phyloP scores from a whole-genome alignment of 306 rosid genomes.

The Nissolia schottii region DNA sequence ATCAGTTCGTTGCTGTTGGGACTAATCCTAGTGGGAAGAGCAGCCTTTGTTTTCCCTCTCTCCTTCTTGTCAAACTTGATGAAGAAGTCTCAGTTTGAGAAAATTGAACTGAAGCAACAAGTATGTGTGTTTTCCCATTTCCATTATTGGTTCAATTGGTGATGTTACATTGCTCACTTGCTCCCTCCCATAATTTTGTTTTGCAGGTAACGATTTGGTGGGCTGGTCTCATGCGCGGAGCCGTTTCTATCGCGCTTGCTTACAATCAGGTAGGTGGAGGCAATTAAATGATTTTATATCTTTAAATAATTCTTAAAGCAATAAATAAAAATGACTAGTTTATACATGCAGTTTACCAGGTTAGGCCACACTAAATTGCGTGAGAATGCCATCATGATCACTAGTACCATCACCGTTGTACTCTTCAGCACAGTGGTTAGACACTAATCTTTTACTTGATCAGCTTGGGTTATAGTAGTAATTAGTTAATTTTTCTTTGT shows the following conservation, averaged over 20 bases:
- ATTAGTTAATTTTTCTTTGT: neutral
- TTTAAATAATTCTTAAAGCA: too few species aligned
- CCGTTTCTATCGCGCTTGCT: slow-evolving; percentile 95
- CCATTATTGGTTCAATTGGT: neutral
- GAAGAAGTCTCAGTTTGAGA: slow-evolving; percentile 61
- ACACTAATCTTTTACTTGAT: neutral
- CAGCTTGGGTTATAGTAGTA: neutral
- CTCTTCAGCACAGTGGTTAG: slow-evolving; percentile 98
- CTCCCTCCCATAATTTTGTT: neutral
- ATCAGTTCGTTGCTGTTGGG: slow-evolving; percentile 84
- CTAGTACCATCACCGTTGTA: slow-evolving; percentile 93
- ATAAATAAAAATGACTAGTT: too few species aligned
- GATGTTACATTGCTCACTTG: neutral
- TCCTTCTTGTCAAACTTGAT: slow-evolving; percentile 79
- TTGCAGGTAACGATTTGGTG: slow-evolving; percentile 92
- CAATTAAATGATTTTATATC: too few species aligned
- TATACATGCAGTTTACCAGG: slow-evolving; percentile 66
- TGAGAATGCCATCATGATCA: slow-evolving; percentile 84
- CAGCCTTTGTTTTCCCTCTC: slow-evolving; percentile 89
- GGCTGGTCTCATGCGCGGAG: slow-evolving; percentile 99
- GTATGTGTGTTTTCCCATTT: slow-evolving; percentile 38
- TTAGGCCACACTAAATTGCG: slow-evolving; percentile 67
- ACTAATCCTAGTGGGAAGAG: slow-evolving; percentile 86
- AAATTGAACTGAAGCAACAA: slow-evolving; percentile 75
- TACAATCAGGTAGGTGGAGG: slow-evolving; percentile 89